phyloP scores from a whole-genome alignment of 2,329 filamentous ascomycete species.

The Talaromyces sp. region DNA sequence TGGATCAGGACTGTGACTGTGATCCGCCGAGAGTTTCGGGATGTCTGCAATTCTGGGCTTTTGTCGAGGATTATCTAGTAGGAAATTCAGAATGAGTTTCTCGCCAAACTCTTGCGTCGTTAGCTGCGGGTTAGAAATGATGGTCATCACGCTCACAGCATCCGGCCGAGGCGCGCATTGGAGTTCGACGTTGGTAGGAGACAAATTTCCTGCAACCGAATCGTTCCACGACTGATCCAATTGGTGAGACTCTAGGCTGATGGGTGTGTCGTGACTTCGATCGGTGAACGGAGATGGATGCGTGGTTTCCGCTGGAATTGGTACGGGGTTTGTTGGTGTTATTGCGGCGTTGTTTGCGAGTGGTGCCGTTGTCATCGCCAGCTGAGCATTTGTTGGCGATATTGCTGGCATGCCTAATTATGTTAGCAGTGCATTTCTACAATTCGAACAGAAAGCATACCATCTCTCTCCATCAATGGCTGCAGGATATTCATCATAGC shows the following conservation, averaged over 20 bases:
- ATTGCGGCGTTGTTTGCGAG: slow-evolving; percentile 14
- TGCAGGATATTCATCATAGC: slow-evolving; percentile 59
- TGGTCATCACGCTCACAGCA: slow-evolving; percentile 8
- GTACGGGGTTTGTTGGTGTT: not conserved
- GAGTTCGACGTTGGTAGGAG: slow-evolving; percentile 27
- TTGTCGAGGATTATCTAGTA: slow-evolving; percentile 62
- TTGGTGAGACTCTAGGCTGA: slow-evolving; percentile 23
- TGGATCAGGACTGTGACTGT: slow-evolving; percentile 28
- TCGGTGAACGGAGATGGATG: slow-evolving; percentile 31
- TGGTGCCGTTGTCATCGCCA: slow-evolving; percentile 20
- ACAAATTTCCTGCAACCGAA: slow-evolving; percentile 31
- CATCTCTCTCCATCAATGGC: slow-evolving; percentile 38
- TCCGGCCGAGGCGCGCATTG: slow-evolving; percentile 14
- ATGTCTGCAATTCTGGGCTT: slow-evolving; percentile 54
- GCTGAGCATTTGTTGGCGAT: not conserved
- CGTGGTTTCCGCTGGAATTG: slow-evolving; percentile 14
- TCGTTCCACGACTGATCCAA: slow-evolving; percentile 32
- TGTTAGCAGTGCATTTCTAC: not conserved
- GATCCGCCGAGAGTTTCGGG: slow-evolving; percentile 24
- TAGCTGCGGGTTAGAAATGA: slow-evolving; percentile 32
- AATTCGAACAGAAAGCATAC: not conserved
- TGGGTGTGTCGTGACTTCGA: slow-evolving; percentile 26
- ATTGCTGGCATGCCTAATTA: not conserved
- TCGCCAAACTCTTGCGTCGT: slow-evolving; percentile 61
- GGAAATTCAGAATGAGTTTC: slow-evolving; percentile 69